Base-by-base conservation (phyloP, 1,284 basidiomycete species). In the Malassezia pachydermatis region DNA sequence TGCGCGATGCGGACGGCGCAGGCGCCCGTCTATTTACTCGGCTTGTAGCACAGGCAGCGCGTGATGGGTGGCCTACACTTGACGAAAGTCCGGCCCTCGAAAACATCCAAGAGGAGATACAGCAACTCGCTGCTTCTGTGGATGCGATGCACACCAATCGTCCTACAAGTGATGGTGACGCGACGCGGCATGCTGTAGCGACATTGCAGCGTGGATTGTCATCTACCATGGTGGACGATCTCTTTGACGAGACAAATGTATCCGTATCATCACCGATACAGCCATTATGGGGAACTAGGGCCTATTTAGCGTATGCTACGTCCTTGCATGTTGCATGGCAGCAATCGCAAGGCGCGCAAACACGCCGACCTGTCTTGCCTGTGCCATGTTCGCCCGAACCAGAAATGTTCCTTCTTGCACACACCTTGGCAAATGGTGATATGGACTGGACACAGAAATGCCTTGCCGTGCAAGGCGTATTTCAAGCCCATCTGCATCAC, bases 351-450 rank as follows among this genome's bases (percentile, higher is more conserved):
- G 22, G 5, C 5, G 9, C 19, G 10, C 25, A 10, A 9, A 24
- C 13, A n/a, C 36, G 35, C n/a, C 23, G 23, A 14, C 35, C 33
- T 14, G 14, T 35, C 2, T n/a, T 40, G 3, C 47, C 41, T 6
- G 33, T 13, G 8, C 25, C 35, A 5, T 29, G 22, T 3, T 8
- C 13, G 1, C 47, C 41, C 10, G 41, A 38, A 17, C 47, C 47
- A 9, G 47, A 49, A 7, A 27, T 28, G 23, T 10, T 49, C 7
- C 29, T 43, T 3, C 27, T 49, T 4, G 41, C 39, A 16, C 34
- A 49, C 27, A 20, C 9, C 16, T 36, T 49, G 4, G 17, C 41
- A 1, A 17, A 16, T 1, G 10, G n/a, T 30, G 17, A 29, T 16
- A 4, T 38, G 33, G 13, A 30, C 13, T 49, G 47, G 47, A 3